These are phyloP conservation scores for Rhizopogon vinicolor DNA, from an alignment of 768 basidiomycete genomes.

Conservation along the genomic window DNA sequence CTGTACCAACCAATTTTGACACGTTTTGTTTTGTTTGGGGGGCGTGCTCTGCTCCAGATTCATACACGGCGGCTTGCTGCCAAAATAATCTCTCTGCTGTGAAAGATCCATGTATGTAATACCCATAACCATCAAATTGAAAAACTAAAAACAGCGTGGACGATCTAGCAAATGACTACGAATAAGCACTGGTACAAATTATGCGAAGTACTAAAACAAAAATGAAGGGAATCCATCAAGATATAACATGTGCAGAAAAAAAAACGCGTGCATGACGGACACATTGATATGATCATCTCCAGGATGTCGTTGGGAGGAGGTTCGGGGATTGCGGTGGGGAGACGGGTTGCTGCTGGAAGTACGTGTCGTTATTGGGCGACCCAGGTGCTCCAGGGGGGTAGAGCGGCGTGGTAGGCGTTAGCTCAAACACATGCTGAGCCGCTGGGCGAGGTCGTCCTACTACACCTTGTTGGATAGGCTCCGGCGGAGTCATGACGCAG, in stretches of 20 bases:
- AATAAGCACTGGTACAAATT: conserved; percentile 3
- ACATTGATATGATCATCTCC: conserved; percentile 9
- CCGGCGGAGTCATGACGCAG: conserved; percentile 70
- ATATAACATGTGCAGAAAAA: background rate
- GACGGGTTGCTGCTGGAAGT: conserved; percentile 43
- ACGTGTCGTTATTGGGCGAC: conserved; percentile 48
- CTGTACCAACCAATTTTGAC: too few relatives aligned
- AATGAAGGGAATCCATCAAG: background rate
- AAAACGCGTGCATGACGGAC: background rate
- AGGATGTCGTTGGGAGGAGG: conserved; percentile 25
- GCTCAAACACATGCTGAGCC: conserved; percentile 73
- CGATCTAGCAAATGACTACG: background rate
- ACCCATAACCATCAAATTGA: too few relatives aligned
- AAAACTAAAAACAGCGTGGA: too few relatives aligned
- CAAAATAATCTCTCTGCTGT: too few relatives aligned
- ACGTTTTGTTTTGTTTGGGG: too few relatives aligned
- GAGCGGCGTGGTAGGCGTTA: conserved; percentile 44
- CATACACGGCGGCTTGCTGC: too few relatives aligned
- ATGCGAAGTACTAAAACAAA: conserved; percentile 3
- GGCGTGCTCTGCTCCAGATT: too few relatives aligned
- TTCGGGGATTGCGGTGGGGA: conserved; percentile 57
- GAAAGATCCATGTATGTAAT: too few relatives aligned
- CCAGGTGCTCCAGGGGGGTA: conserved; percentile 40
- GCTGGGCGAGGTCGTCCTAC: conserved; percentile 41
- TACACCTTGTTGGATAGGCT: conserved; percentile 34